Conservation (phyloP, 2,329 filamentous ascomycete genomes). For the Claviceps pazoutovae region DNA sequence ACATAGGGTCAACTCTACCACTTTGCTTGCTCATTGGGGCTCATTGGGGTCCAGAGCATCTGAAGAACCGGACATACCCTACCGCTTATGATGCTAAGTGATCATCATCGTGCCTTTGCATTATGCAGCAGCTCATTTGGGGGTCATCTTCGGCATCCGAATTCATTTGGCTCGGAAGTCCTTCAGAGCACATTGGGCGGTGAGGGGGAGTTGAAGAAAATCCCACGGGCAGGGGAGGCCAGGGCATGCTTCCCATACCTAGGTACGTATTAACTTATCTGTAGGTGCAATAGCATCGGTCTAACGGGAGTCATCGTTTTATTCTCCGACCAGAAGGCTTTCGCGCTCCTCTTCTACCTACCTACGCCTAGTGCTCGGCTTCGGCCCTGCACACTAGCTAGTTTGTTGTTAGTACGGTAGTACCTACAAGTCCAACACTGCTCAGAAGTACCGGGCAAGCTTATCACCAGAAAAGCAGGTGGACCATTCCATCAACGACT, state of each 20-base stretch:
- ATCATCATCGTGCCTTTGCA: conserved; percentile 5
- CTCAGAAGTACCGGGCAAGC: neutral
- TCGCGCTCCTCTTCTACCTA: neutral
- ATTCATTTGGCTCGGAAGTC: neutral
- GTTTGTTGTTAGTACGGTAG: too few species aligned
- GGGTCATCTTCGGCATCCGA: neutral
- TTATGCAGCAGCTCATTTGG: conserved; percentile 3
- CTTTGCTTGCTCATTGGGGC: conserved; percentile 1
- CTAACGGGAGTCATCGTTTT: conserved; percentile 1
- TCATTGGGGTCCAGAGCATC: neutral
- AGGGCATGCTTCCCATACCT: neutral
- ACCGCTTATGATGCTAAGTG: conserved; percentile 4
- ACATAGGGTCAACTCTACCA: neutral
- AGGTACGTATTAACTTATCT: neutral
- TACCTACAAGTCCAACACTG: neutral
- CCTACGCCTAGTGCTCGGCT: neutral
- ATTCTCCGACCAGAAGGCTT: conserved; percentile 3
- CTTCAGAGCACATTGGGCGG: neutral
- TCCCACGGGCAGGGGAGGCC: too few species aligned
- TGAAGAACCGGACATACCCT: neutral
- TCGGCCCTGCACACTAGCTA: neutral
- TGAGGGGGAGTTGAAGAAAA: too few species aligned
- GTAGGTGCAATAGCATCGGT: neutral
- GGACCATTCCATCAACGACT: neutral
- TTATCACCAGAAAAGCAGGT: neutral